Percentiles rank a stretch among this genome's conserved stretches.
Evolutionary conservation across 129 eudicot genomes (phyloP).

Genomic region (Flaveria sonorensis): DNA sequence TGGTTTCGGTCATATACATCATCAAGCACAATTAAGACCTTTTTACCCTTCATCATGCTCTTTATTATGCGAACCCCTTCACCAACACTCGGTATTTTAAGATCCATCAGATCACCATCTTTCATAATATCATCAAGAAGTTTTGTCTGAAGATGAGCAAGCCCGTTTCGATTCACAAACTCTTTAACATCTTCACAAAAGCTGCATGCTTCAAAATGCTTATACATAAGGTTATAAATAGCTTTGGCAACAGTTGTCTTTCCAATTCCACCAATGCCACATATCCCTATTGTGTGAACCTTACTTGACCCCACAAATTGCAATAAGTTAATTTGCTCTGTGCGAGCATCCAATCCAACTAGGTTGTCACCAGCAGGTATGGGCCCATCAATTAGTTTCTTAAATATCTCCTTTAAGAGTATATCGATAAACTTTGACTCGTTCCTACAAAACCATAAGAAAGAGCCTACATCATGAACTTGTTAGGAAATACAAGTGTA

Average conservation of each 20-base stretch:
- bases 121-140: conserved; percentile 29
- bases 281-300: conserved; percentile 36
- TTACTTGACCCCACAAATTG: conserved; percentile 25
- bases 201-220: conserved; percentile 36
- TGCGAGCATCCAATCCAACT: conserved; percentile 40
- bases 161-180: conserved; percentile 19
- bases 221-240: conserved; percentile 35
- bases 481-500: conserved; percentile 9
- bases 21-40: conserved; percentile 37
- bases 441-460: conserved; percentile 21
- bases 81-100: conserved; percentile 13
- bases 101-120: neutral
- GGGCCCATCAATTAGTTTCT: conserved; percentile 35
- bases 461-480: conserved; percentile 13
- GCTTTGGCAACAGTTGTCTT: conserved; percentile 38
- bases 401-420: conserved; percentile 35
- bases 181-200: conserved; percentile 36
- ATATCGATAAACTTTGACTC: conserved; percentile 33
- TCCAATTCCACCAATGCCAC: conserved; percentile 40
- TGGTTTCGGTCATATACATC: conserved; percentile 29
- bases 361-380: conserved; percentile 25
- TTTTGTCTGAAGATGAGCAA: conserved; percentile 35
- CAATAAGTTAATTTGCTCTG: conserved; percentile 27
- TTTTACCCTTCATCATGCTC: conserved; percentile 25
- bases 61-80: conserved; percentile 24